Conservation (phyloP, 2,329 filamentous ascomycete species). For the Ambrosiella beaveri region DNA sequence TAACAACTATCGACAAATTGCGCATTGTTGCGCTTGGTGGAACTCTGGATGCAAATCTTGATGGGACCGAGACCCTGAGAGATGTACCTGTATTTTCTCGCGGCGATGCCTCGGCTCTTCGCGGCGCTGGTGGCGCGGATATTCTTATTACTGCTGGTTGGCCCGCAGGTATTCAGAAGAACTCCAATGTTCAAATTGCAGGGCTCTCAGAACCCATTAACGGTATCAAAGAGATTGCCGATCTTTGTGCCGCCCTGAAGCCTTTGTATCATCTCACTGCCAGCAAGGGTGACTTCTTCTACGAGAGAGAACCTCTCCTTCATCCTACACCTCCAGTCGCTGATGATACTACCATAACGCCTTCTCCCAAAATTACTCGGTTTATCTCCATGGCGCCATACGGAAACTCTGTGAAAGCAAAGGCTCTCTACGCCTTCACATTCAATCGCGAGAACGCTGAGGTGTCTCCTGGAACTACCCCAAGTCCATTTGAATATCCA, state of each 20-base stretch:
- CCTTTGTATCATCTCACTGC: slow-evolving; percentile 82
- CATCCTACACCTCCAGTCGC: slow-evolving; percentile 31
- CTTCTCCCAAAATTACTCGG: slow-evolving; percentile 41
- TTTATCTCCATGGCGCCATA: slow-evolving; percentile 80
- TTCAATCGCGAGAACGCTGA: slow-evolving; percentile 28
- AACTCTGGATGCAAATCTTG: slow-evolving; percentile 42
- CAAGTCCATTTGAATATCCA: slow-evolving; percentile 47
- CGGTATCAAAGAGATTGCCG: slow-evolving; percentile 52
- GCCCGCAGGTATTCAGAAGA: slow-evolving; percentile 55
- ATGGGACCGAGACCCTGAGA: slow-evolving; percentile 50
- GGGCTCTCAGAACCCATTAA: neutral
- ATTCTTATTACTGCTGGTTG: slow-evolving; percentile 77
- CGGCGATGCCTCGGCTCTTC: slow-evolving; percentile 57
- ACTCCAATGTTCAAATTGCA: slow-evolving; percentile 44
- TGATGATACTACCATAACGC: slow-evolving; percentile 23
- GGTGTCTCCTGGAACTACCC: slow-evolving; percentile 54
- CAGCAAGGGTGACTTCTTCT: slow-evolving; percentile 51
- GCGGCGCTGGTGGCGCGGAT: slow-evolving; percentile 62
- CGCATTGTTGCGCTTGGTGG: slow-evolving; percentile 79
- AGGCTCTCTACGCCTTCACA: slow-evolving; percentile 62
- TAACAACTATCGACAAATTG: slow-evolving; percentile 79
- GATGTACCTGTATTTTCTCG: slow-evolving; percentile 63
- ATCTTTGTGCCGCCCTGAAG: slow-evolving; percentile 61
- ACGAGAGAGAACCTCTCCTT: slow-evolving; percentile 85
- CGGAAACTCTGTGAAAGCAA: slow-evolving; percentile 60